Evolutionary conservation across 495 filamentous ascomycete genomes (phyloP).

Genomic region (Aspergillus funiculosus): DNA sequence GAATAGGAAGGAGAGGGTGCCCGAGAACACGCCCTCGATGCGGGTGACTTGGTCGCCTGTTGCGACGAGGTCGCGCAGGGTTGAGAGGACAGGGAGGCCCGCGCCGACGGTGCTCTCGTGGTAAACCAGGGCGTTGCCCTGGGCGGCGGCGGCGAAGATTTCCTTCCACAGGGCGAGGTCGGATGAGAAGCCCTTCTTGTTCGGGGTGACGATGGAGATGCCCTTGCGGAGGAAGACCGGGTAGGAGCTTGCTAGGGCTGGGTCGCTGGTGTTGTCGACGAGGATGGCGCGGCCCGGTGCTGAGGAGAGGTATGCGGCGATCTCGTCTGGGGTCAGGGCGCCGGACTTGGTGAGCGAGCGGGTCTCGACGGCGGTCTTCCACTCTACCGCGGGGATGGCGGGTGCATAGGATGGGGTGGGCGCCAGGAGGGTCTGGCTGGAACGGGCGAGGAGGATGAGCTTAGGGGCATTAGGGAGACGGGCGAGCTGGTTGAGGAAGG

Average conservation of each 20-base stretch:
- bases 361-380: constrained; percentile 48
- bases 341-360: constrained; percentile 48
- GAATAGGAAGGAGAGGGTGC: constrained; percentile 94
- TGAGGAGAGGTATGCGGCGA: constrained; percentile 62
- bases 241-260: constrained; percentile 70
- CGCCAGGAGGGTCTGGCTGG: constrained; percentile 68
- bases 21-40: constrained; percentile 95
- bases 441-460: constrained; percentile 75
- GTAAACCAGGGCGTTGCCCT: constrained; percentile 69
- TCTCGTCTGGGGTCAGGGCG: constrained; percentile 55
- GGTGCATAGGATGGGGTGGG: constrained; percentile 38
- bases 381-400: constrained; percentile 49
- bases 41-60: constrained; percentile 82
- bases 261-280: constrained; percentile 90
- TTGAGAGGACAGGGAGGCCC: constrained; percentile 85
- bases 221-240: constrained; percentile 69
- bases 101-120: constrained; percentile 93
- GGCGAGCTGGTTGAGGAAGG: constrained; percentile 78
- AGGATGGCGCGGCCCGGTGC: constrained; percentile 70
- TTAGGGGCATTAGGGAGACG: constrained; percentile 57
- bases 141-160: constrained; percentile 62
- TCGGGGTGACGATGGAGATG: constrained; percentile 87
- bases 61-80: constrained; percentile 78
- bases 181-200: constrained; percentile 93
- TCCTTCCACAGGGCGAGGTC: constrained; percentile 69